Evolutionary conservation across 2,329 filamentous ascomycete species (phyloP), one percentile per base, ranked within the genome.

Genomic region (Lojkania enalia): DNA sequence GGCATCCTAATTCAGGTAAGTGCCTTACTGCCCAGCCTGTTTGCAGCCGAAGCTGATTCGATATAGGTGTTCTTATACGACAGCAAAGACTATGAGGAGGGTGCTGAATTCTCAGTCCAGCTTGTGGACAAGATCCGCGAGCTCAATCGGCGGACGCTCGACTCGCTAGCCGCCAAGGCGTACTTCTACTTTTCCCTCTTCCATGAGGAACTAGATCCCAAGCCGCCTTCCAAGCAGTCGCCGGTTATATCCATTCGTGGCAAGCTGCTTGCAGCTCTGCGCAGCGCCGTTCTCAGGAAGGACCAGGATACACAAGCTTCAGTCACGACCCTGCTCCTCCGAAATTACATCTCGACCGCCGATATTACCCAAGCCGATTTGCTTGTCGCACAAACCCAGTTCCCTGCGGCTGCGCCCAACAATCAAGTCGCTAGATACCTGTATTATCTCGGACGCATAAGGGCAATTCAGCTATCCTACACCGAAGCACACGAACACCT

Each of bases 181-280:
- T 99, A 96, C 80, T 97, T 96, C 74, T 99, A 99, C 79, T 96
- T 90, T 74, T 90, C 90, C 18, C 79, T 97, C 60, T 97, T 97
- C 77, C 90, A 87, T 74, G 94, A 99, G 79, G 86, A 95, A 71
- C 82, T 95, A 51, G 83, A 85, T 49, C 91, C 92, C 16, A 82
- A 92, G 52, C 88, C 94, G 33, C 91, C 92, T 18, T 96, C 91
- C 40, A 87, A 90, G 44, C 86, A 89, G 62, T 95, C 91, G 5
- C 87, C 90, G 3, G 83, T 96, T 55, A 88, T 96, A 50, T 80
- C 86, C 30, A 90, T 96, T 63, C 87, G 94, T 48, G 89, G 91
- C 44, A 86, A 85, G 52, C 81, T 99, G 39, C 83, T 99, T 43
- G 85, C 88, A 42, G 92, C 91, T 14, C 84, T 99, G 48, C 84